These are phyloP conservation scores for Paralagenidium karlingii DNA, from an alignment of 352 stramenopile genomes.

Conservation along the genomic window DNA sequence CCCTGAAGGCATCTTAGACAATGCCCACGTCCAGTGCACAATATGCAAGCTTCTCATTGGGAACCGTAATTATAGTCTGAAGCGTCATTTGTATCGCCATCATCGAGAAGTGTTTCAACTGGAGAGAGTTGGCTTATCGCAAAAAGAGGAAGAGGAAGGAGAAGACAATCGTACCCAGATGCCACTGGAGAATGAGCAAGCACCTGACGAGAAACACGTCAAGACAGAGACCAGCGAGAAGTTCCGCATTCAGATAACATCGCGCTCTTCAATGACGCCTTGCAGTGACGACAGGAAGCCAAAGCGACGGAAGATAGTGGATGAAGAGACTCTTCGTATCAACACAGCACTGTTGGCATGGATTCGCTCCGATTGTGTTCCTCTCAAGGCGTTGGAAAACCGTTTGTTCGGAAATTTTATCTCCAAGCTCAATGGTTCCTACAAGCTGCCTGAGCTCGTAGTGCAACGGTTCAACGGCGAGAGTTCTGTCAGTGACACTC, in stretches of 20 bases:
- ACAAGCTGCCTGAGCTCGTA: constrained; percentile 21
- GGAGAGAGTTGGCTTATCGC: too few relatives aligned
- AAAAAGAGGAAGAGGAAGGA: constrained; percentile 4
- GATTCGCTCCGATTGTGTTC: constrained; percentile 28
- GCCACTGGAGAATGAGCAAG: constrained; percentile 3
- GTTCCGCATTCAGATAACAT: too few relatives aligned
- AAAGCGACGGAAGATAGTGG: too few relatives aligned
- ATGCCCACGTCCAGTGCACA: constrained; percentile 22
- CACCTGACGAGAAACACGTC: too few relatives aligned
- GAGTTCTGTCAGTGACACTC: background rate
- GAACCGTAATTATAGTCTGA: constrained; percentile 28
- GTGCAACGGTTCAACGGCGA: constrained; percentile 8
- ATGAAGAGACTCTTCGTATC: constrained; percentile 2
- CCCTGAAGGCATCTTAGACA: constrained; percentile 4
- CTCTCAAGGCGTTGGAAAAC: constrained; percentile 23
- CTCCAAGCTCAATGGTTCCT: constrained; percentile 19
- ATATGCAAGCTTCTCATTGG: constrained; percentile 30
- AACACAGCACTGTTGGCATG: constrained; percentile 27
- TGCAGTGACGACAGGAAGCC: too few relatives aligned
- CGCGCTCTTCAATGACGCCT: too few relatives aligned
- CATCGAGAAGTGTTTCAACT: constrained; percentile 30
- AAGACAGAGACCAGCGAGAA: too few relatives aligned
- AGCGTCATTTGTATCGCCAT: constrained; percentile 29
- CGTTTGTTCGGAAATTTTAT: constrained; percentile 22
- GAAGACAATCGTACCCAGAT: too few relatives aligned